A percentile compares a stretch with the other conserved stretches of the same genome.
phyloP scores from a whole-genome alignment of 1,284 basidiomycete genomes.

The Lignosus rhinocerotis region DNA sequence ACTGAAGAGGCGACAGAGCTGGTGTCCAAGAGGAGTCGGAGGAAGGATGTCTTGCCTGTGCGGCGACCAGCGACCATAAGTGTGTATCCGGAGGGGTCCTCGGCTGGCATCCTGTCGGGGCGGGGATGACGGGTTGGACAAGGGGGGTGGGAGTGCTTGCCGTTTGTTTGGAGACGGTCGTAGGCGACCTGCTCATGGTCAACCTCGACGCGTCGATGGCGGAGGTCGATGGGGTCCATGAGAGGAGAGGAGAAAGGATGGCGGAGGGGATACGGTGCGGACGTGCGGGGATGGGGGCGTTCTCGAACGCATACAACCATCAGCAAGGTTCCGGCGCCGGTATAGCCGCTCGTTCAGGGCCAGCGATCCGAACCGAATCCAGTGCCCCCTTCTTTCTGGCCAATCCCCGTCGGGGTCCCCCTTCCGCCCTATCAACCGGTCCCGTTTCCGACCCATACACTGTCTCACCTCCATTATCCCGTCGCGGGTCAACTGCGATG shows the following conservation, averaged over 20 bases:
- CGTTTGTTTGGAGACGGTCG: constrained; percentile 32
- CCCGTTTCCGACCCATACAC: constrained; percentile 22
- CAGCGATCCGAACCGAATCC: constrained; percentile 24
- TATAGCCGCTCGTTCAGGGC: constrained; percentile 27
- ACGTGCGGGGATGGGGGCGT: constrained; percentile 31
- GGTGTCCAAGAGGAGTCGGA: constrained; percentile 77
- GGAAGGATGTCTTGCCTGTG: constrained; percentile 81
- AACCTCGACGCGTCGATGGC: constrained; percentile 44
- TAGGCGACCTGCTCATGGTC: constrained; percentile 41
- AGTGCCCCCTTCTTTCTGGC: constrained; percentile 15
- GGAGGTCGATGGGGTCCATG: constrained; percentile 43
- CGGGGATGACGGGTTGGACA: constrained; percentile 21
- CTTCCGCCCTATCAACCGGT: constrained; percentile 26
- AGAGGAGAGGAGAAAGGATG: constrained; percentile 25
- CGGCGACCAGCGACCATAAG: constrained; percentile 74
- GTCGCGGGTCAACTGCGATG: constrained; percentile 7
- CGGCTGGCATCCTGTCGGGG: constrained; percentile 26
- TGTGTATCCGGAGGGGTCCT: constrained; percentile 47
- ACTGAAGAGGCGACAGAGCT: constrained; percentile 57
- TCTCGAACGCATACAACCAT: constrained; percentile 29
- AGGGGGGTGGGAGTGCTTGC: constrained; percentile 36
- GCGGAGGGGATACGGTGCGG: constrained; percentile 31
- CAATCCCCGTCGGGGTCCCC: constrained; percentile 18
- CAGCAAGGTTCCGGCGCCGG: constrained; percentile 29
- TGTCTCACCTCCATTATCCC: constrained; percentile 21